These are phyloP conservation scores for Aspergillus jensenii DNA, from an alignment of 2,329 filamentous ascomycete genomes.

Conservation along the genomic window DNA sequence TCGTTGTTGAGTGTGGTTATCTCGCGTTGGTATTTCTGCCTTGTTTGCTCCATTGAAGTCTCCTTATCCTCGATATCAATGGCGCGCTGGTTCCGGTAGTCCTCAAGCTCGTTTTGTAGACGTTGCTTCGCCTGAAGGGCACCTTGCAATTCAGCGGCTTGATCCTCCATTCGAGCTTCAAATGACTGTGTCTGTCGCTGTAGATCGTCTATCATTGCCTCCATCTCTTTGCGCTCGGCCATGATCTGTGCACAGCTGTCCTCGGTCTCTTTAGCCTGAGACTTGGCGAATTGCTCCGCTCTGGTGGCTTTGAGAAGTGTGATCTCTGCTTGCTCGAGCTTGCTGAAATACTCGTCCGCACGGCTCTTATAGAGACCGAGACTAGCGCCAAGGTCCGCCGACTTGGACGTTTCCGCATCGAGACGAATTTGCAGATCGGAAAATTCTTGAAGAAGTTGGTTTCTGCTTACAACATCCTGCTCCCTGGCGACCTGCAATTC, in stretches of 20 bases:
- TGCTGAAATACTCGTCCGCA: conserved; percentile 94
- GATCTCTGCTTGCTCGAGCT: conserved; percentile 95
- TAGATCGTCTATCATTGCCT: conserved; percentile 81
- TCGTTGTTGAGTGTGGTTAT: conserved; percentile 87
- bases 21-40: conserved; percentile 95
- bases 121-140: conserved; percentile 88
- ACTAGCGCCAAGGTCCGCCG: conserved; percentile 79
- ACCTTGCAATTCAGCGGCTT: conserved; percentile 83
- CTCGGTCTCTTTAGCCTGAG: conserved; percentile 85
- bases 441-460: conserved; percentile 86
- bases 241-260: conserved; percentile 87
- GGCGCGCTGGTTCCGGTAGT: conserved; percentile 90
- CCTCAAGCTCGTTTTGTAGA: conserved; percentile 94
- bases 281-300: conserved; percentile 90
- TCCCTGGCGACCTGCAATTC: conserved; percentile 77
- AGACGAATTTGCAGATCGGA: conserved; percentile 90
- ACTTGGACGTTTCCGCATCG: conserved; percentile 82
- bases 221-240: conserved; percentile 88
- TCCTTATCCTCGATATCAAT: conserved; percentile 98
- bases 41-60: conserved; percentile 90
- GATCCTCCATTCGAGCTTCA: conserved; percentile 87
- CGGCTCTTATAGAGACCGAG: conserved; percentile 86
- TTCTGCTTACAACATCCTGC: conserved; percentile 83
- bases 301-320: conserved; percentile 87
- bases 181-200: conserved; percentile 86